Evolutionary conservation across 305 asterid species (phyloP).

Genomic region (Fraxinus platypoda): DNA sequence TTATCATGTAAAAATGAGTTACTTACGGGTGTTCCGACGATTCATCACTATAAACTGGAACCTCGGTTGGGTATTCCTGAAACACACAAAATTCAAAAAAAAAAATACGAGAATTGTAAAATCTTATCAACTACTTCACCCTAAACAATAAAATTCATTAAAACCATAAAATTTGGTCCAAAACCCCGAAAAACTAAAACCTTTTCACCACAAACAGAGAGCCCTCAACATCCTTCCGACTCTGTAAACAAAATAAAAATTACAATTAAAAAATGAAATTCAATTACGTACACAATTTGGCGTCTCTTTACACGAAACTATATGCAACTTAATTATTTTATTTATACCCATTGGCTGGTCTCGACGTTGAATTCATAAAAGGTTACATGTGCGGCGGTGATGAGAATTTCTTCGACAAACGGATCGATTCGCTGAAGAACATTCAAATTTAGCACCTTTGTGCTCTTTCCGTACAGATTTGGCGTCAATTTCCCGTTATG

Average conservation of each 20-base stretch:
- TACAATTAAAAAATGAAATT: background rate
- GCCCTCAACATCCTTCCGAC: slow-evolving; percentile 85
- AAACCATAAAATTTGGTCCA: slow-evolving; percentile 17
- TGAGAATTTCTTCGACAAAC: no score
- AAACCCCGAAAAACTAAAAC: slow-evolving; percentile 32
- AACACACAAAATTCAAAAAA: slow-evolving; percentile 22
- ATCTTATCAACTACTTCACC: background rate
- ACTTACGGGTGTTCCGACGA: slow-evolving; percentile 62
- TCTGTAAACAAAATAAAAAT: slow-evolving; percentile 34
- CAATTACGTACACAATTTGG: background rate
- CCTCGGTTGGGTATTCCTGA: slow-evolving; percentile 75
- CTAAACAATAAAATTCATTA: background rate
- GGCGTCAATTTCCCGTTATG: no score
- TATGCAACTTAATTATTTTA: background rate
- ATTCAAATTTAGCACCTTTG: no score
- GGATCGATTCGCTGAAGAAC: no score
- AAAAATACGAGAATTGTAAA: slow-evolving; percentile 4
- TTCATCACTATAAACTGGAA: slow-evolving; percentile 90
- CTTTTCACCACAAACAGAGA: slow-evolving; percentile 84
- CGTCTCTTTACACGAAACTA: background rate
- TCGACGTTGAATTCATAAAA: slow-evolving; percentile 59
- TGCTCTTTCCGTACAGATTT: no score
- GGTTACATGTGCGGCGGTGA: no score
- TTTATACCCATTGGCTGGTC: slow-evolving; percentile 66
- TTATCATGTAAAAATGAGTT: background rate